Conservation (phyloP, 768 basidiomycete species). For the Suillus sp. region DNA sequence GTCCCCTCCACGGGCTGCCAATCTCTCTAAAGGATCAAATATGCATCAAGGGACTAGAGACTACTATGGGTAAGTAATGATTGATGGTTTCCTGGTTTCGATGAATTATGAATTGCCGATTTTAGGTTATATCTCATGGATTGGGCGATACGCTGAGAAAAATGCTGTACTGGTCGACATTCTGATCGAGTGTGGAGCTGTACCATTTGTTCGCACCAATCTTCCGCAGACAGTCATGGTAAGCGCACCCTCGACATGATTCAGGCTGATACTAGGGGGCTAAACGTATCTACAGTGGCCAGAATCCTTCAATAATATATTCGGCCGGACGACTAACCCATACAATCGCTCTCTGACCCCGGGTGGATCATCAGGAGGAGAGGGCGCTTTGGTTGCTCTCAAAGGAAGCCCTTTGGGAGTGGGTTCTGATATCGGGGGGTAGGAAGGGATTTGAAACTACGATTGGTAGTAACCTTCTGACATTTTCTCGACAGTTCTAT, state of each 20-base stretch:
- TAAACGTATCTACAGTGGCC: slow-evolving; percentile 51
- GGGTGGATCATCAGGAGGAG: slow-evolving; percentile 87
- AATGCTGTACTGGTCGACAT: slow-evolving; percentile 68
- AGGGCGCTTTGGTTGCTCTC: slow-evolving; percentile 68
- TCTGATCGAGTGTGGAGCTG: slow-evolving; percentile 64
- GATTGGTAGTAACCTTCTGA: not conserved
- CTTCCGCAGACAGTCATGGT: slow-evolving; percentile 81
- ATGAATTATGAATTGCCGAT: not conserved
- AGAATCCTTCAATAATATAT: slow-evolving; percentile 79
- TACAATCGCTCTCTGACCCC: slow-evolving; percentile 69
- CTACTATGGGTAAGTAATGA: slow-evolving; percentile 48
- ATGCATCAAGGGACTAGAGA: slow-evolving; percentile 66
- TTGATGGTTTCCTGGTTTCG: not conserved
- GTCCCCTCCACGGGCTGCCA: slow-evolving; percentile 76
- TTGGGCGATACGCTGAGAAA: slow-evolving; percentile 57
- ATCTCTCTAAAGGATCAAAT: slow-evolving; percentile 78
- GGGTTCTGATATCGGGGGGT: slow-evolving; percentile 84
- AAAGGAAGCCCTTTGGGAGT: slow-evolving; percentile 57
- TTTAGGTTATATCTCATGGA: slow-evolving; percentile 65
- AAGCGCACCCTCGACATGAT: slow-evolving; percentile 15
- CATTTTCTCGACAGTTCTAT: slow-evolving; percentile 50
- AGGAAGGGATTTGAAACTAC: not conserved
- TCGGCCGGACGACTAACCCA: slow-evolving; percentile 78
- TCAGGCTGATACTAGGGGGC: not conserved
- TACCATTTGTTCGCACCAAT: slow-evolving; percentile 73